Conservation (phyloP, 768 basidiomycete genomes). For the Cubamyces lactineus region DNA sequence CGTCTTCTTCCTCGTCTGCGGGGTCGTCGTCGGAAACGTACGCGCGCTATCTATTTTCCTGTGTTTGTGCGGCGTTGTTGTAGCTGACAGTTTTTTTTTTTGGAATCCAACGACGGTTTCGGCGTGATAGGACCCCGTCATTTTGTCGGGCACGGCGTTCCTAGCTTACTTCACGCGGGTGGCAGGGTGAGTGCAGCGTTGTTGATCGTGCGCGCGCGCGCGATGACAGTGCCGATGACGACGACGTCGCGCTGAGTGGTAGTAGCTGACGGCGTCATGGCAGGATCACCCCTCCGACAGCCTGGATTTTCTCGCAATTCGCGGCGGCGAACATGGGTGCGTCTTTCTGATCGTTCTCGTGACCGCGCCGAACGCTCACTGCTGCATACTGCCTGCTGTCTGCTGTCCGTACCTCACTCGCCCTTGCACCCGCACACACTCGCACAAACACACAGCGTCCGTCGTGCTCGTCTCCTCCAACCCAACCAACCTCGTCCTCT, state of each 20-base stretch:
- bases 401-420: too few species aligned
- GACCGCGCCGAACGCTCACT: too few species aligned
- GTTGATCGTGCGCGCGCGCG: too few species aligned
- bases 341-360: too few species aligned
- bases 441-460: constrained; percentile 39
- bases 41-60: constrained; percentile 8
- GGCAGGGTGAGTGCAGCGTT: constrained; percentile 45
- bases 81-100: not conserved
- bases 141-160: constrained; percentile 90
- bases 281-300: constrained; percentile 46
- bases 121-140: constrained; percentile 70
- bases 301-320: constrained; percentile 79
- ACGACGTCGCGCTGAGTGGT: too few species aligned
- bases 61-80: not conserved
- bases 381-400: too few species aligned
- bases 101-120: too few species aligned
- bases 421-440: not conserved
- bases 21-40: constrained; percentile 81
- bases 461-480: constrained; percentile 80
- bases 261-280: too few species aligned
- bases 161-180: constrained; percentile 85
- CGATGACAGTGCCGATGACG: too few species aligned
- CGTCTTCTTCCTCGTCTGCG: constrained; percentile 75
- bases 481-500: constrained; percentile 92
- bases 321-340: constrained; percentile 74